These are phyloP conservation scores for Hyaloperonospora brassicae DNA, from an alignment of 352 stramenopile genomes.

Conservation along the genomic window DNA sequence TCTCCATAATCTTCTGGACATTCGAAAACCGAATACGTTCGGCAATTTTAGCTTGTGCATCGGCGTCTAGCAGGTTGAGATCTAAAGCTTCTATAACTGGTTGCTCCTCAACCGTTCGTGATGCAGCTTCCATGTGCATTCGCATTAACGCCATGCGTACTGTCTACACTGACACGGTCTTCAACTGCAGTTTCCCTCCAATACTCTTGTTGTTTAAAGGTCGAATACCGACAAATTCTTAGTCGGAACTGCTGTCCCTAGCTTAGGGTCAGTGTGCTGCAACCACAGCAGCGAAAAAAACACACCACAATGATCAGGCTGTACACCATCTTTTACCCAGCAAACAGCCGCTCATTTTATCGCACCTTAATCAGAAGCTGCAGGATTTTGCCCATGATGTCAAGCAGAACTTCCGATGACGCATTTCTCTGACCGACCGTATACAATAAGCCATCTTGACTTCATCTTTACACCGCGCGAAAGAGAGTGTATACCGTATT, in stretches of 20 bases:
- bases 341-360: neutral
- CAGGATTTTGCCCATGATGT: conserved; percentile 80
- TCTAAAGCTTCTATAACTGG: conserved; percentile 63
- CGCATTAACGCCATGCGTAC: conserved; percentile 59
- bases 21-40: conserved; percentile 79
- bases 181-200: neutral
- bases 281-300: conserved; percentile 29
- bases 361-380: conserved; percentile 53
- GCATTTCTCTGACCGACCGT: conserved; percentile 30
- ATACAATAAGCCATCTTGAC: neutral
- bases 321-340: neutral
- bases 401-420: conserved; percentile 64
- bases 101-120: conserved; percentile 73
- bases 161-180: neutral
- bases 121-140: conserved; percentile 77
- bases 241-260: conserved; percentile 52
- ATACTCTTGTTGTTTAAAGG: neutral
- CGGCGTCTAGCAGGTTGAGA: conserved; percentile 66
- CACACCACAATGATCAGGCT: neutral
- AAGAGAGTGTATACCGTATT: conserved; percentile 20
- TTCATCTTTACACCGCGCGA: neutral
- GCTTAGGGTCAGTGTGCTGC: conserved; percentile 47
- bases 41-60: conserved; percentile 72
- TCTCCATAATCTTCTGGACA: conserved; percentile 87
- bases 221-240: conserved; percentile 62